These are phyloP conservation scores for Capsicum rhomboideum DNA, from an alignment of 257 asterid genomes.

Conservation along the genomic window DNA sequence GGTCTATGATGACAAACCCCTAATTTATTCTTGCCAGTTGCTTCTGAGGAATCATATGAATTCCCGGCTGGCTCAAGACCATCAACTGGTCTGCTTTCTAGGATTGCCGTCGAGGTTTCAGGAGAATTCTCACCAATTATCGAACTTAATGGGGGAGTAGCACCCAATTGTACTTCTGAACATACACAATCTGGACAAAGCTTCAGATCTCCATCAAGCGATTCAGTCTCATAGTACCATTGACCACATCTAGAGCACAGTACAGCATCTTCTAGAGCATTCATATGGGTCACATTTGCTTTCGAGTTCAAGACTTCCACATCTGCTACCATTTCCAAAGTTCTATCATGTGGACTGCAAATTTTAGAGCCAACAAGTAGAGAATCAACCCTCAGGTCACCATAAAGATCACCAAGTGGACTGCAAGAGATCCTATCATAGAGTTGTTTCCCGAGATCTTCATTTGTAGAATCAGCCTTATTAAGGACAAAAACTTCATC, in stretches of 20 bases:
- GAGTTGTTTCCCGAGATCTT: conserved; percentile 22
- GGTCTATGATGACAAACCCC: conserved; percentile 18
- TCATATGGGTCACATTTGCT: conserved; percentile 18
- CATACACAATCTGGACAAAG: conserved; percentile 54
- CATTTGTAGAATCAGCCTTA: conserved; percentile 35
- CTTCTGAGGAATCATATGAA: conserved; percentile 24
- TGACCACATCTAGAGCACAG: conserved; percentile 56
- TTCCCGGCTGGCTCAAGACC: conserved; percentile 23
- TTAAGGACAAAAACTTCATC: conserved; percentile 73
- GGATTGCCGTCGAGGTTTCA: conserved; percentile 16
- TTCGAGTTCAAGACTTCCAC: conserved; percentile 25
- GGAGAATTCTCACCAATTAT: conserved; percentile 21
- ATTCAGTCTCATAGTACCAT: conserved; percentile 26
- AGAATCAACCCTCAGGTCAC: conserved; percentile 15
- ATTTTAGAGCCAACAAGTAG: conserved; percentile 20
- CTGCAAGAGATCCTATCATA: conserved; percentile 22
- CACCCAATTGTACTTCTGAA: conserved; percentile 27
- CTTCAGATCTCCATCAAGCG: conserved; percentile 35
- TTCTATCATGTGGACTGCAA: conserved; percentile 21
- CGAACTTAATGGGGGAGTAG: conserved; percentile 7
- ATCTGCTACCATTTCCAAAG: conserved; percentile 16
- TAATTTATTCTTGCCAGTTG: conserved; percentile 20
- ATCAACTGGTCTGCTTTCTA: conserved; percentile 22
- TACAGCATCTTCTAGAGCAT: conserved; percentile 20
- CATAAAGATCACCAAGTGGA: conserved; percentile 20